These are phyloP conservation scores for Terfezia claveryi DNA, from an alignment of 495 filamentous ascomycete genomes.

Conservation along the genomic window DNA sequence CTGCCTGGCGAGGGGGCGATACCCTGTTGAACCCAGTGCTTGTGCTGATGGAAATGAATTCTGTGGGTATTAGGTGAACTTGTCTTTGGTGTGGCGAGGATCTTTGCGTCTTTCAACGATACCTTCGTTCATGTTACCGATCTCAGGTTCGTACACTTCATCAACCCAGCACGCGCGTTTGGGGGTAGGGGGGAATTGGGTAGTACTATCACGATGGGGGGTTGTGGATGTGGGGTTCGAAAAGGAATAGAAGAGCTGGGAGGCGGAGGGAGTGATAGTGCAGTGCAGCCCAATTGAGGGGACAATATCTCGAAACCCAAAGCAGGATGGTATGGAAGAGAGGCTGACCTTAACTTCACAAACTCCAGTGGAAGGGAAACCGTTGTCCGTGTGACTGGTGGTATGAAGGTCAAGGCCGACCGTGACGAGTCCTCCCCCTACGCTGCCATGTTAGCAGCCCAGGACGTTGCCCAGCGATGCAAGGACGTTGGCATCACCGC, in stretches of 20 bases:
- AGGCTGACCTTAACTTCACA: conserved; percentile 33
- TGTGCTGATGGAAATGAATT: not conserved
- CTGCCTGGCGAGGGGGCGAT: not conserved
- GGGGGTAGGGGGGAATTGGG: not conserved
- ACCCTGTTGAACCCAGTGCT: not conserved
- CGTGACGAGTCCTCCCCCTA: conserved; percentile 99
- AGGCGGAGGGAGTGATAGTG: not conserved
- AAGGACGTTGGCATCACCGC: conserved; percentile 99
- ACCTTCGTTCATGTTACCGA: conserved; percentile 94
- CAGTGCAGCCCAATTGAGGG: not conserved
- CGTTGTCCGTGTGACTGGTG: conserved; percentile 95
- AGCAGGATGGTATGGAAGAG: conserved; percentile 24
- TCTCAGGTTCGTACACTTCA: conserved; percentile 52
- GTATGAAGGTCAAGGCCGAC: conserved; percentile 99
- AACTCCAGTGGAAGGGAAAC: conserved; percentile 72
- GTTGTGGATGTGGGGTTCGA: not conserved
- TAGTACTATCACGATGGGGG: not conserved
- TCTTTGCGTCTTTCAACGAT: conserved; percentile 98
- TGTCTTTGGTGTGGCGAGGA: conserved; percentile 96
- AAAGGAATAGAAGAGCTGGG: not conserved
- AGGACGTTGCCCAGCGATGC: conserved; percentile 85
- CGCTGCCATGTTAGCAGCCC: conserved; percentile 98
- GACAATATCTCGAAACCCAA: not conserved
- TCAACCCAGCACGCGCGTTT: not conserved
- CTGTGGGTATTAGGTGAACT: conserved; percentile 45